Evolutionary conservation across 2,329 filamentous ascomycete genomes (phyloP).

Genomic region (Plectosphaerella cucumerina): DNA sequence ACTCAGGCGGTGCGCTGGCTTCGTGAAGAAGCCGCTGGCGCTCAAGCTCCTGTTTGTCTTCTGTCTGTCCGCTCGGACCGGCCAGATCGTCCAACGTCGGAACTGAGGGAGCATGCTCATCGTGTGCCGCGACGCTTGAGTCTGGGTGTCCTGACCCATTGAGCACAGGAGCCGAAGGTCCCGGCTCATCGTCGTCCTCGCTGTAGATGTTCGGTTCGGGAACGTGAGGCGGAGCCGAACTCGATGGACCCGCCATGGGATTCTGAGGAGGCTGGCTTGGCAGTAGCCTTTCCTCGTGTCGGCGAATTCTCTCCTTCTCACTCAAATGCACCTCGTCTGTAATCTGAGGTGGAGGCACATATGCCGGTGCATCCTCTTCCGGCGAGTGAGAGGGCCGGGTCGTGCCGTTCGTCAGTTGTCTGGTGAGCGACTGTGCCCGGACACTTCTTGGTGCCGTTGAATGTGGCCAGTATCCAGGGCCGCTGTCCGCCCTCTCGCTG

Average conservation of each 20-base stretch:
- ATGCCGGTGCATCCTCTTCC: constrained; percentile 34
- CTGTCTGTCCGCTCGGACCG: constrained; percentile 31
- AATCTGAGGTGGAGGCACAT: constrained; percentile 57
- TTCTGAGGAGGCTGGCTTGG: constrained; percentile 68
- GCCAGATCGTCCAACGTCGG: constrained; percentile 42
- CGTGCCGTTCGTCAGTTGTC: constrained; percentile 7
- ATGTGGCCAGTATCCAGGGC: constrained; percentile 9
- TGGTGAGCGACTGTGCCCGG: not conserved
- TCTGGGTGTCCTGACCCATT: no score
- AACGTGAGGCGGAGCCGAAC: constrained; percentile 13
- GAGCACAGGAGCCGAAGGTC: not conserved
- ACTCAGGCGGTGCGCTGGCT: constrained; percentile 58
- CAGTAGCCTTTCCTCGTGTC: constrained; percentile 73
- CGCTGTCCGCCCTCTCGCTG: constrained; percentile 6
- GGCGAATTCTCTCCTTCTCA: constrained; percentile 77
- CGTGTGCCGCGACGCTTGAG: constrained; percentile 2
- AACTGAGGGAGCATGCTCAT: constrained; percentile 33
- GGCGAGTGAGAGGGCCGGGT: not conserved
- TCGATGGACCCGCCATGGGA: constrained; percentile 30
- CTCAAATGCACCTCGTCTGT: constrained; percentile 59
- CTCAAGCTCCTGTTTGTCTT: constrained; percentile 80
- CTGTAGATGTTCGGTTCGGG: constrained; percentile 41
- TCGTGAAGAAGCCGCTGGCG: constrained; percentile 58
- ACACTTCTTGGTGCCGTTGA: not conserved
- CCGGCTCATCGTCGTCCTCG: constrained; percentile 33